These are phyloP conservation scores for Beauveria sp. DNA, from an alignment of 2,329 filamentous ascomycete species.

Conservation along the genomic window DNA sequence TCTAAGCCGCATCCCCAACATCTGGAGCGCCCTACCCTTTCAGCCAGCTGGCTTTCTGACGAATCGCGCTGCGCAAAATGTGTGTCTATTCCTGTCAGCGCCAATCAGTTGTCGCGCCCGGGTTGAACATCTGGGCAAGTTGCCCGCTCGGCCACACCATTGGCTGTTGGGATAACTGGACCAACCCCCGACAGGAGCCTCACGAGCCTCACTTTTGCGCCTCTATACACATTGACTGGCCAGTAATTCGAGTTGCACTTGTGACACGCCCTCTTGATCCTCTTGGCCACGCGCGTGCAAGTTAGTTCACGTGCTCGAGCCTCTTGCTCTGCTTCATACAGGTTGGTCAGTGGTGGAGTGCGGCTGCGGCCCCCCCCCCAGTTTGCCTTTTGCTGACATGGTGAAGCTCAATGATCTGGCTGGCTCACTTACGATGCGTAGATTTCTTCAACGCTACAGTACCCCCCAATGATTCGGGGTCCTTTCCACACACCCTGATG, in stretches of 20 bases:
- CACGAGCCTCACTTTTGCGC: background rate
- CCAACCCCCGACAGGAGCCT: background rate
- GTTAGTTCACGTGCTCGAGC: background rate
- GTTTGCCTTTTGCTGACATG: background rate
- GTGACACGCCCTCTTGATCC: background rate
- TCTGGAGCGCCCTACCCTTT: background rate
- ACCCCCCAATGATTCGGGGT: background rate
- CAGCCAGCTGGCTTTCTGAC: constrained; percentile 6
- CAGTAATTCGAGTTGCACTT: background rate
- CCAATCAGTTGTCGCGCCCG: background rate
- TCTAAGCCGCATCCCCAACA: background rate
- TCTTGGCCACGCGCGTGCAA: background rate
- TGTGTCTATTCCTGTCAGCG: background rate
- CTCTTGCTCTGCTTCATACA: background rate
- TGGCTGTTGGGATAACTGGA: background rate
- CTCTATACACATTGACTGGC: background rate
- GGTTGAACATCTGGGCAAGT: background rate
- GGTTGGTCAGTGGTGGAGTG: background rate
- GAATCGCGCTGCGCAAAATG: constrained; percentile 2
- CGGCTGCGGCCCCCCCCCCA: background rate
- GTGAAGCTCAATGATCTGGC: background rate
- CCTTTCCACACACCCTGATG: background rate
- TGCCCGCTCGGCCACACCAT: background rate
- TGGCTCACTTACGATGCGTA: background rate
- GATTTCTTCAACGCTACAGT: background rate